A percentile compares a stretch with the other conserved stretches of the same genome.
Conservation (phyloP, 352 stramenopile genomes). For the Phytophthora nicotianae region DNA sequence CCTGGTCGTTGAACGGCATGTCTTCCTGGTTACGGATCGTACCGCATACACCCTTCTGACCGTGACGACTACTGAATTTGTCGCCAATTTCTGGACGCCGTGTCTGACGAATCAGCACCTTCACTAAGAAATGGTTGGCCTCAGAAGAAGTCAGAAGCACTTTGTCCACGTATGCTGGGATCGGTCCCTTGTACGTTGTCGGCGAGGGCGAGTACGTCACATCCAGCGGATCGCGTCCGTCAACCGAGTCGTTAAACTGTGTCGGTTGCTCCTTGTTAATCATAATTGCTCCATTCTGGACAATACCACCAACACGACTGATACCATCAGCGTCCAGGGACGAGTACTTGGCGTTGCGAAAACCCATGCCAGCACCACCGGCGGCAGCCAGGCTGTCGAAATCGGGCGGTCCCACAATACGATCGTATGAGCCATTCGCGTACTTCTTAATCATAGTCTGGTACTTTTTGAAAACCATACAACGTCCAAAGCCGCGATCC, state of each 20-base stretch:
- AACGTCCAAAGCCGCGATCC: constrained; percentile 98
- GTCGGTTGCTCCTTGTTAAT: constrained; percentile 98
- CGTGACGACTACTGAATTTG: constrained; percentile 99
- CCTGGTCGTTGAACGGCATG: constrained; percentile 99
- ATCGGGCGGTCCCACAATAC: constrained; percentile 93
- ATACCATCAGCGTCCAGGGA: constrained; percentile 98
- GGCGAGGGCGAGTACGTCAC: constrained; percentile 87
- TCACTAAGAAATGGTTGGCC: constrained; percentile 98
- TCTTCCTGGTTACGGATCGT: constrained; percentile 96
- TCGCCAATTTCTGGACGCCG: constrained; percentile 98
- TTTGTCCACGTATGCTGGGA: constrained; percentile 98
- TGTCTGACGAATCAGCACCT: constrained; percentile 96
- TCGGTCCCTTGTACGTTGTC: constrained; percentile 96
- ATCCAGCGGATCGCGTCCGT: constrained; percentile 73
- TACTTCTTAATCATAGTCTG: constrained; percentile 98
- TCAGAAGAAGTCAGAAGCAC: constrained; percentile 98
- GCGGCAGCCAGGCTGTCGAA: constrained; percentile 75
- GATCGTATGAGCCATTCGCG: constrained; percentile 96
- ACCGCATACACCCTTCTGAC: constrained; percentile 99
- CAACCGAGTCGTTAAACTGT: constrained; percentile 92
- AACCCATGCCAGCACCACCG: constrained; percentile 56
- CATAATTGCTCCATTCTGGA: constrained; percentile 96
- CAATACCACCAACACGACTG: constrained; percentile 77
- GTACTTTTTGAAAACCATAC: constrained; percentile 99
- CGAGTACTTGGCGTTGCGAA: constrained; percentile 91